phyloP scores from a whole-genome alignment of 2,329 filamentous ascomycete genomes.

The Calonectria ilicicola region DNA sequence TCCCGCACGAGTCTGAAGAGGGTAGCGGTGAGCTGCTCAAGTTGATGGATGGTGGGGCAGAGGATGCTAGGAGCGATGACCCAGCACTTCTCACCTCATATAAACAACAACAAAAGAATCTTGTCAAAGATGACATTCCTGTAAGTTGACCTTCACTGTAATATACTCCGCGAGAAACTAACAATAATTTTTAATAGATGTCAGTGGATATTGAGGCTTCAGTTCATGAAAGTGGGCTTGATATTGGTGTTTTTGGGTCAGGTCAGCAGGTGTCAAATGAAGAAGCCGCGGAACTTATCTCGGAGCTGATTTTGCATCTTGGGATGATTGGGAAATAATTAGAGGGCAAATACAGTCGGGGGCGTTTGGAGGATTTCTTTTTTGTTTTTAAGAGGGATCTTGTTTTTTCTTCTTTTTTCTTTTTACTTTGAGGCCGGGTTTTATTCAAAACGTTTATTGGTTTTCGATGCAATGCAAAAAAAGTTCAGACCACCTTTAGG shows the following conservation, averaged over 20 bases:
- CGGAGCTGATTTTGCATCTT: conserved; percentile 38
- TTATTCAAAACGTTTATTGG: not conserved
- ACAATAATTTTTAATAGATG: conserved; percentile 43
- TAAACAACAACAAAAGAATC: conserved; percentile 36
- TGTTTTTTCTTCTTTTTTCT: not conserved
- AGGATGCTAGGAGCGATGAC: not conserved
- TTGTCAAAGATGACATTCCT: conserved; percentile 40
- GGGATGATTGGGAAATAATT: conserved; percentile 8
- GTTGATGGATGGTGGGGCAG: conserved; percentile 9
- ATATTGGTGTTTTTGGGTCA: conserved; percentile 57
- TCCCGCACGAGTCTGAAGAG: conserved; percentile 49
- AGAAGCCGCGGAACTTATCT: conserved; percentile 42
- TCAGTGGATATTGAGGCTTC: conserved; percentile 57
- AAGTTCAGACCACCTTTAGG: not conserved
- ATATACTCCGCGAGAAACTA: not conserved
- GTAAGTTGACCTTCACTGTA: conserved; percentile 35
- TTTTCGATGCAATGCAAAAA: conserved; percentile 12
- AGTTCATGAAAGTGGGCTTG: conserved; percentile 44
- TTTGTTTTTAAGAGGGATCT: not conserved
- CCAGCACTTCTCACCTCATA: conserved; percentile 8
- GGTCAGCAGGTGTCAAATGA: conserved; percentile 38
- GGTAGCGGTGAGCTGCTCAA: conserved; percentile 3
- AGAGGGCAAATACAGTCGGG: not conserved
- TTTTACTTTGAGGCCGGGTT: not conserved
- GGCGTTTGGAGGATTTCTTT: not conserved